Base-by-base conservation (phyloP, 1,139 yeast species). In the Wickerhamomyces sp. region DNA sequence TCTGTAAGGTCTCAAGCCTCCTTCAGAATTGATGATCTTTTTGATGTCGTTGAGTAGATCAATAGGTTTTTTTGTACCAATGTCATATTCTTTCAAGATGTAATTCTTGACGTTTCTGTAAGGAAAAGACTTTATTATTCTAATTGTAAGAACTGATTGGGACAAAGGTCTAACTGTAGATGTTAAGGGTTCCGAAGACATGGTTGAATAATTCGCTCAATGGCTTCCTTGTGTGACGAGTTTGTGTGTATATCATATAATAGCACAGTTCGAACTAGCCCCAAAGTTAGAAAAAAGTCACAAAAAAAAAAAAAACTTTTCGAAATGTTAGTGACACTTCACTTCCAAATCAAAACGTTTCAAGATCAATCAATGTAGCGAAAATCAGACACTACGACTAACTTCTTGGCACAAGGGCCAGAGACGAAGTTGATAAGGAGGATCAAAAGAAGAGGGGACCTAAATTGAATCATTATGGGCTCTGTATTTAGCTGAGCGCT, bases 41-140 rank as follows among this genome's bases (percentile, higher is more conserved):
- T 57, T 44, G 11, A 77, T 58, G 15, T 67, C 72, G 15, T 70
- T 72, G 26, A 82, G 67, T 21, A 91, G 62, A 47, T 78, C 75
- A 32, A 62, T 63, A 0, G 89, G 84, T 0, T 89, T 86, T 38
- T 82, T 78, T 15, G 63, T 64, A 39, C 78, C 73, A 50, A 93
- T 72, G 59, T 91, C 85, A 32, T 89, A 71, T 47, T 83, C 74
- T 31, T 72, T 76, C 37, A 88, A 62, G 9, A 93, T 75, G 45
- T 83, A 69, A 56, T 88, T 89, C 58, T 82, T 85, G 39, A 89
- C 89, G 46, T 91, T 88, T 57, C 98, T 70, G 62, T 87, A 89
- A 14, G 94, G 93, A 55, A 91, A 91, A 1, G 96, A 87, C 57
- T 89, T 89, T 55, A 91, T 75, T 20, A 91, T 75, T 35, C 99